A percentile compares a stretch with the other conserved stretches of the same genome.
phyloP scores from a whole-genome alignment of 1,284 basidiomycete species.

The Ceratobasidium sp. region DNA sequence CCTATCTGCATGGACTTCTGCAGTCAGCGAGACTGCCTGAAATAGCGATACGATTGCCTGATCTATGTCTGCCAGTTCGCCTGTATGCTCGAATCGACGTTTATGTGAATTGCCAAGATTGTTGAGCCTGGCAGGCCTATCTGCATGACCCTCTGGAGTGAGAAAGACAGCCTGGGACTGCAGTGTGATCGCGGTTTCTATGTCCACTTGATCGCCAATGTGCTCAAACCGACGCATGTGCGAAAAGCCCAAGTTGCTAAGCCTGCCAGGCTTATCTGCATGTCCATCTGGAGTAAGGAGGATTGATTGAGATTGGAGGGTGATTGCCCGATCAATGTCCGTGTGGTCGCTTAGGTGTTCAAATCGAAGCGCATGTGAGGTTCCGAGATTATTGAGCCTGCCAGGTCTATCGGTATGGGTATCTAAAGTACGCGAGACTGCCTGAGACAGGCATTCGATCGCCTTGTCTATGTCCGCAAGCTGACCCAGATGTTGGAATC shows the following conservation, averaged over 20 bases:
- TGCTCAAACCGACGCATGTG: background rate
- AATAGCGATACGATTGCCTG: background rate
- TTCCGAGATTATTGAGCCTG: background rate
- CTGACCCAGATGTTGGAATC: too few relatives aligned
- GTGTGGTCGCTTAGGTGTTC: background rate
- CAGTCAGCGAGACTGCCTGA: background rate
- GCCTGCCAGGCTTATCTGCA: background rate
- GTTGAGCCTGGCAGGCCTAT: background rate
- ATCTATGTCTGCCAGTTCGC: background rate
- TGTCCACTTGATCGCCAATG: background rate
- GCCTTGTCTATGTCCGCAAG: too few relatives aligned
- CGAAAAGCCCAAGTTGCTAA: constrained; percentile 3
- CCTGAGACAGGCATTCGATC: too few relatives aligned
- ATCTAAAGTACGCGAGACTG: too few relatives aligned
- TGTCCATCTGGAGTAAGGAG: background rate
- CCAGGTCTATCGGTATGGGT: too few relatives aligned
- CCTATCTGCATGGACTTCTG: constrained; percentile 1
- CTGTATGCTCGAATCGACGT: background rate
- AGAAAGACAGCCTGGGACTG: background rate
- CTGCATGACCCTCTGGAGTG: background rate
- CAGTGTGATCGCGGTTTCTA: constrained; percentile 3
- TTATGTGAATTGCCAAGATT: background rate
- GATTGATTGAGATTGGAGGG: background rate
- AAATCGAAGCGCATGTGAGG: background rate
- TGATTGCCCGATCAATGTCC: background rate